These are phyloP conservation scores for Angomonas deanei DNA, from an alignment of 208 protist species.

Conservation along the genomic window DNA sequence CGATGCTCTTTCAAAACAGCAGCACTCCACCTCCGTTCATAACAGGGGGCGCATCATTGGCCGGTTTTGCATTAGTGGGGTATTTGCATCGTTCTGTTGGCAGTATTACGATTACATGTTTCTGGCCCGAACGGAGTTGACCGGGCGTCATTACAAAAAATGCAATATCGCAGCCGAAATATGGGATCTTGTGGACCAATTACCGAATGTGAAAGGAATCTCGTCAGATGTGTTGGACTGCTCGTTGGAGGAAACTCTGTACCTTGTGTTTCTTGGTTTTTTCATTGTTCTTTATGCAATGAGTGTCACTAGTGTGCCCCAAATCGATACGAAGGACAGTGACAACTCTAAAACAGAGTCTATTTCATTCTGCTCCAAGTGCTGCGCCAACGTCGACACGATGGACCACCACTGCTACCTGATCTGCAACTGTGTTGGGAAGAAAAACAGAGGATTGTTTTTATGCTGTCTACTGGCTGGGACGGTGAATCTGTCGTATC, in stretches of 20 bases:
- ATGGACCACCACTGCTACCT: slow-evolving; percentile 72
- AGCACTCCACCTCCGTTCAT: slow-evolving; percentile 19
- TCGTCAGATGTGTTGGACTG: slow-evolving; percentile 14
- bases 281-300: slow-evolving; percentile 30
- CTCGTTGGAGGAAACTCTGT: slow-evolving; percentile 16
- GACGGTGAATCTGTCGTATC: slow-evolving; percentile 37
- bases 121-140: slow-evolving; percentile 9
- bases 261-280: slow-evolving; percentile 16
- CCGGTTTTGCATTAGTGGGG: slow-evolving; percentile 20
- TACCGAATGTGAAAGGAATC: slow-evolving; percentile 9
- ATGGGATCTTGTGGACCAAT: slow-evolving; percentile 28
- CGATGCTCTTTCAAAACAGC: slow-evolving; percentile 26
- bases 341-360: not conserved
- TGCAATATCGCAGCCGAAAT: slow-evolving; percentile 24
- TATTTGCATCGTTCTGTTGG: slow-evolving; percentile 40
- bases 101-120: slow-evolving; percentile 62
- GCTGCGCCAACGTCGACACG: slow-evolving; percentile 18
- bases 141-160: not conserved
- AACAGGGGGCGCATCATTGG: slow-evolving; percentile 18
- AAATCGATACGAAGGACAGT: not conserved
- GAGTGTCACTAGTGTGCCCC: slow-evolving; percentile 42
- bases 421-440: slow-evolving; percentile 60
- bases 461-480: slow-evolving; percentile 25
- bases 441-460: slow-evolving; percentile 26
- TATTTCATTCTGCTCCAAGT: slow-evolving; percentile 32